Evolutionary conservation across 176 grass and related monocot genomes (phyloP).

Genomic region (Areca catechu): DNA sequence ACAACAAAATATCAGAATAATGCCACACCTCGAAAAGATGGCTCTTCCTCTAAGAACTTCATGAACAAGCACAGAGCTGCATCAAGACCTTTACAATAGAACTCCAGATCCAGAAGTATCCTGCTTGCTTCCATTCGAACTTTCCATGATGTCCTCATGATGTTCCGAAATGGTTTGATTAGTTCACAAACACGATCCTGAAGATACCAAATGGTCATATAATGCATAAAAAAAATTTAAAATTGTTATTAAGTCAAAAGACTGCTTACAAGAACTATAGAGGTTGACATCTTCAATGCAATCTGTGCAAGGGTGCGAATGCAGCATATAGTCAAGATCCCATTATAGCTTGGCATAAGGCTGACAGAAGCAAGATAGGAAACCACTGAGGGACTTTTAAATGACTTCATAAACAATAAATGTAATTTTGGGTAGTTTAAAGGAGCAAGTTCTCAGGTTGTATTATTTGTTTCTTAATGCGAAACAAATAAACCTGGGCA

Average conservation of each 20-base stretch:
- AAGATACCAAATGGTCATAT: slow-evolving; percentile 5
- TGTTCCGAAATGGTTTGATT: slow-evolving; percentile 67
- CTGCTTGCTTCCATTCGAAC: slow-evolving; percentile 87
- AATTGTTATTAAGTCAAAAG: neutral
- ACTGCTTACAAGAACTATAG: slow-evolving; percentile 53
- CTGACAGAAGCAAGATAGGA: slow-evolving; percentile 34
- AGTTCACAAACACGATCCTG: slow-evolving; percentile 78
- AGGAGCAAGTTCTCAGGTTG: too few species aligned
- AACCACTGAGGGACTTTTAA: neutral
- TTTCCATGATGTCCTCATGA: slow-evolving; percentile 65
- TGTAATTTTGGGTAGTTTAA: too few species aligned
- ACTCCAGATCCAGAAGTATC: slow-evolving; percentile 82
- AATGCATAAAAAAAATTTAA: neutral
- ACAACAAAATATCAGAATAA: neutral
- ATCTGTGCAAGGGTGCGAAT: slow-evolving; percentile 88
- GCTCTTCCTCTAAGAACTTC: slow-evolving; percentile 75
- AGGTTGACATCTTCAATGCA: slow-evolving; percentile 72
- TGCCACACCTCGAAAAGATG: slow-evolving; percentile 66
- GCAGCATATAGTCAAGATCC: slow-evolving; percentile 89
- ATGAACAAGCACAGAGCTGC: slow-evolving; percentile 79
- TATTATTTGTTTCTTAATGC: too few species aligned
- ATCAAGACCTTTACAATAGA: slow-evolving; percentile 72
- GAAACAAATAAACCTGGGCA: neutral
- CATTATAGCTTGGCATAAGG: slow-evolving; percentile 93
- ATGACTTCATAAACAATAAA: too few species aligned